Evolutionary conservation across 148 eudicot genomes (phyloP), one percentile per base, ranked within the genome.

Genomic region (Rheum nobile): DNA sequence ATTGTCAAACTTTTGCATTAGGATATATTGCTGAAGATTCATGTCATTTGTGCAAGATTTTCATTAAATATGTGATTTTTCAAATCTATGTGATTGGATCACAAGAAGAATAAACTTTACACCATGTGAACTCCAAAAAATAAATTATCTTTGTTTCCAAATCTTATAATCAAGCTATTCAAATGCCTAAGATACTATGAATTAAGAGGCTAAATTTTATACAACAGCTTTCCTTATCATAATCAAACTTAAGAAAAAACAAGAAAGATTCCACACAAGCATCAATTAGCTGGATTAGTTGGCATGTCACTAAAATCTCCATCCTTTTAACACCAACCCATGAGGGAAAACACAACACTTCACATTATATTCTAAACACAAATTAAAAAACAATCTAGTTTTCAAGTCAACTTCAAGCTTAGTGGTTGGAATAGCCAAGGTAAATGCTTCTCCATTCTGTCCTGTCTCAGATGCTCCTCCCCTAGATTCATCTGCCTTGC

Each of bases 361-460:
- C 32, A 57, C 65, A 57, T 57, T 57, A 57, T 50, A 50, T 6
- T 50, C 57, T 50, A 50, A n/a, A 19, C 24, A 19, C 24, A 50
- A 50, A 50, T 50, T 41, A 2, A 21, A 50, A 71, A n/a, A 24
- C 13, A 70, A 42, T 16, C 0, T 16, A 8, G 31, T 28, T 2
- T 44, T 80, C 79, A 88, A 73, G 86, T 87, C 74, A 88, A 83
- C 44, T 90, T 92, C 74, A 92, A 72, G 55, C 85, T 88, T 50
- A 93, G 74, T 55, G 83, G 78, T 76, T 84, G 90, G 44, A 84
- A 85, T 67, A 90, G 76, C 96, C 96, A 90, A 26, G 91, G 89
- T 41, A 89, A 83, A 61, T 79, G 84, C 21, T 77, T 77, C 41
- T 77, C 79, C 77, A 57, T 37, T 34, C 38, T 67, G n/a, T 78